Evolutionary conservation across 202 grass and related monocot genomes (phyloP), one percentile per base, ranked within the genome.

Genomic region (Carex sylvatica): DNA sequence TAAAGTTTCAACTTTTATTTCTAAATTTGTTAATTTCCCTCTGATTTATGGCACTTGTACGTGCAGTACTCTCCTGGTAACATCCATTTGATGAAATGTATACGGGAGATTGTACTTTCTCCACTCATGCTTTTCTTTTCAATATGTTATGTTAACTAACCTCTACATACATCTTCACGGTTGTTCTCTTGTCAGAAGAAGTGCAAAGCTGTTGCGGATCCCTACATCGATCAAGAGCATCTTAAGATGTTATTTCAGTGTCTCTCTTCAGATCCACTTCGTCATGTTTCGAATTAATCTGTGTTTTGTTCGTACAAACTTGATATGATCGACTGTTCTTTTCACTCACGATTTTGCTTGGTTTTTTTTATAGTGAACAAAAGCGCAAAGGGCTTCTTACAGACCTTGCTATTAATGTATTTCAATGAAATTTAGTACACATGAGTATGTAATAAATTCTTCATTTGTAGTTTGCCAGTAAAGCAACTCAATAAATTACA

Each of bases 201-300:
- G 33, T 35, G 33, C 3, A 35, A 35, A 35, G 33, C 33, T 35
- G 3, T 35, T 35, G 33, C 33, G 3, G 33, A 35, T 35, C 33
- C 33, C 3, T 35, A 35, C 33, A 35, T 35, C 33, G 33, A 35
- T 35, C 33, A 35, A 35, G 33, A 35, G 33, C 4, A 4, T 35
- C 33, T 35, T 35, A 35, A 3, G 4, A 3, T 35, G 33, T 4
- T 3, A 35, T 35, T 35, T 35, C 33, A 12, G 79, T 31, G 6
- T 14, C 42, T 83, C 68, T 51, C 56, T 28, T 16, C 78, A 33
- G 79, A 82, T 80, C 61, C 66, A 36, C 38, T 77, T 78, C 28
- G n/a, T 28, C 42, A 19, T 65, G 2, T 80, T 80, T 66, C n/a
- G 28, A 49, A 35, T 70, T 40, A 2, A 67, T 70, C n/a, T 83